A percentile compares a stretch with the other conserved stretches of the same genome.
phyloP scores from a whole-genome alignment of 176 grass and related monocot genomes.

The Tillandsia leiboldiana region DNA sequence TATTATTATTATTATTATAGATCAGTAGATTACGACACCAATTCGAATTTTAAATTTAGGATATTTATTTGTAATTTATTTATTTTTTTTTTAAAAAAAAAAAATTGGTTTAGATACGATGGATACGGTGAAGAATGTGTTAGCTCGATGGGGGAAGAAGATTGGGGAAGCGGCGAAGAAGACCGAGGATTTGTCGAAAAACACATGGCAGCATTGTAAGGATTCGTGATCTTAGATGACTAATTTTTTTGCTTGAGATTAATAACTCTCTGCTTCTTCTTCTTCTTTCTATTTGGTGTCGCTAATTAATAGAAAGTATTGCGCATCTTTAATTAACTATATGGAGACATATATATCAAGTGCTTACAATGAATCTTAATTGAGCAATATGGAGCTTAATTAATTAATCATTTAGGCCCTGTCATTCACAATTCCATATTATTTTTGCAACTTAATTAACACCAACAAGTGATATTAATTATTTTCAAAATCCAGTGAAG shows the following conservation, averaged over 20 bases:
- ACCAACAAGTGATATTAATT: neutral
- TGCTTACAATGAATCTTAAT: no score
- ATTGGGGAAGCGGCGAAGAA: slow-evolving; percentile 57
- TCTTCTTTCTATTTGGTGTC: neutral
- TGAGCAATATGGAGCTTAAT: no score
- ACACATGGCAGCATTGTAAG: slow-evolving; percentile 94
- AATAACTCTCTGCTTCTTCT: neutral
- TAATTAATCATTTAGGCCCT: no score
- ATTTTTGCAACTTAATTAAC: neutral
- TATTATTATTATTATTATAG: no score
- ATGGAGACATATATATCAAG: no score
- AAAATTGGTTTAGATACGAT: slow-evolving; percentile 30
- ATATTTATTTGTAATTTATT: neutral
- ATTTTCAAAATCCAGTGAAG: slow-evolving; percentile 34
- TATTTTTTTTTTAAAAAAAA: neutral
- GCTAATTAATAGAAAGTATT: no score
- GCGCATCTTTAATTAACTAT: no score
- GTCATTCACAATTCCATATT: neutral
- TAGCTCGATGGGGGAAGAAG: slow-evolving; percentile 69
- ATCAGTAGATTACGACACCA: no score
- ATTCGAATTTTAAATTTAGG: neutral
- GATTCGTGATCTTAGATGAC: neutral
- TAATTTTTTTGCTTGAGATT: neutral
- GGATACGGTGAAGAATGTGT: slow-evolving; percentile 62
- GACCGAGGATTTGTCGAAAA: slow-evolving; percentile 66